A percentile compares a stretch with the other conserved stretches of the same genome.
Conservation (phyloP, 148 eudicot species). For the Chenopodium formosanum region DNA sequence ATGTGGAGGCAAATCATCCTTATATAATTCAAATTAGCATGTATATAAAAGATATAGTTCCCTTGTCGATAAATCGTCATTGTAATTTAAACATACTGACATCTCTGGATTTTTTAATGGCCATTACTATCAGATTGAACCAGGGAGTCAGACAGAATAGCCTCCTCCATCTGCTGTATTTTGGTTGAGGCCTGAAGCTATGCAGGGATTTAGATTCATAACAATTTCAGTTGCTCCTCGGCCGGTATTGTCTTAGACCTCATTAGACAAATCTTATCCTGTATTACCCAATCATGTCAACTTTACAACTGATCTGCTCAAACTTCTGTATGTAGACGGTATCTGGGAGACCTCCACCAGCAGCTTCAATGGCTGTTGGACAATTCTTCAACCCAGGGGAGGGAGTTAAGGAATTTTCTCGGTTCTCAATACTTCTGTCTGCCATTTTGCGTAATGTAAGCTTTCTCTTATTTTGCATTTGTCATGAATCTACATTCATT, state of each 20-base stretch:
- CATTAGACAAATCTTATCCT: not conserved
- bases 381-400: conserved; percentile 78
- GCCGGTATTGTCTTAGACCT: conserved; percentile 55
- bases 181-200: conserved; percentile 68
- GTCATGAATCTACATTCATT: not conserved
- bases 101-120: not conserved
- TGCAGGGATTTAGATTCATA: conserved; percentile 83
- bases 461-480: not conserved
- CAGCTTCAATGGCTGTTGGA: conserved; percentile 97
- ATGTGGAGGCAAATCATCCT: conserved; percentile 2
- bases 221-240: conserved; percentile 97
- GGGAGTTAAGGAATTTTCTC: conserved; percentile 50
- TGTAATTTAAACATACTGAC: not conserved
- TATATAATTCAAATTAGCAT: not conserved
- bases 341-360: conserved; percentile 98
- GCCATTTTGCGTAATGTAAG: conserved; percentile 53
- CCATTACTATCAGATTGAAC: conserved; percentile 62
- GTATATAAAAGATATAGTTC: not conserved
- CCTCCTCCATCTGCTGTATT: conserved; percentile 93
- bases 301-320: conserved; percentile 11
- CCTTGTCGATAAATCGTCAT: not conserved
- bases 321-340: conserved; percentile 51
- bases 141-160: conserved; percentile 98
- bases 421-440: conserved; percentile 55
- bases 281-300: not conserved